phyloP scores from a whole-genome alignment of 129 eudicot species.

The Arctium lappa region DNA sequence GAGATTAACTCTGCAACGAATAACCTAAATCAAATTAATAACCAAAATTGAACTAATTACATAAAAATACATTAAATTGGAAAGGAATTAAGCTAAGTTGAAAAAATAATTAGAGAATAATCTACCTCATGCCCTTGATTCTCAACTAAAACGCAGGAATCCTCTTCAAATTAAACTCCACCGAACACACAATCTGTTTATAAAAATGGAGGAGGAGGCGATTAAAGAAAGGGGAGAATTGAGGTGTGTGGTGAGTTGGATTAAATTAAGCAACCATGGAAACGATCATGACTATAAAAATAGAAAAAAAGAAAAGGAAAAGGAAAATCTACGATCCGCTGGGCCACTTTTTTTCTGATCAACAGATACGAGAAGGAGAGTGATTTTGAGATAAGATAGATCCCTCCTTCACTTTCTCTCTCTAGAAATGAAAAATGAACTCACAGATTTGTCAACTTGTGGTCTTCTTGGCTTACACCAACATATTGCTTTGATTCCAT shows the following conservation, averaged over 20 bases:
- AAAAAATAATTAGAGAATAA: neutral
- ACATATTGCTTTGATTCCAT: conserved; percentile 41
- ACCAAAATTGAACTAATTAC: neutral
- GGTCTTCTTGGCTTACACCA: conserved; percentile 28
- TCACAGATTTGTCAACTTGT: conserved; percentile 54
- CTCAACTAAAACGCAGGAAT: neutral
- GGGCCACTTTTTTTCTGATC: conserved; percentile 49
- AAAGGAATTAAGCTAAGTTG: neutral
- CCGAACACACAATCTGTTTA: neutral
- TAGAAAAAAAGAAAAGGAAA: neutral
- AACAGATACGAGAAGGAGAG: conserved; percentile 32
- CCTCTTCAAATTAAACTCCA: conserved; percentile 20
- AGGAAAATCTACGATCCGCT: conserved; percentile 29
- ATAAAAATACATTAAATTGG: neutral
- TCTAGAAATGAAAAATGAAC: conserved; percentile 38
- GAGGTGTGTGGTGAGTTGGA: conserved; percentile 17
- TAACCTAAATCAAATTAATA: conserved; percentile 2
- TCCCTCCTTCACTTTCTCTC: conserved; percentile 13
- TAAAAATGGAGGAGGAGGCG: conserved; percentile 2
- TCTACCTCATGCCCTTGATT: conserved; percentile 32
- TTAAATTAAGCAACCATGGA: conserved; percentile 5
- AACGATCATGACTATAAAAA: conserved; percentile 9
- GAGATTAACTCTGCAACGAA: neutral
- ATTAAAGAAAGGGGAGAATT: conserved; percentile 22
- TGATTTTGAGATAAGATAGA: conserved; percentile 49